Conservation (phyloP, 805 yeast genomes). For the Candida palmyrensis region DNA sequence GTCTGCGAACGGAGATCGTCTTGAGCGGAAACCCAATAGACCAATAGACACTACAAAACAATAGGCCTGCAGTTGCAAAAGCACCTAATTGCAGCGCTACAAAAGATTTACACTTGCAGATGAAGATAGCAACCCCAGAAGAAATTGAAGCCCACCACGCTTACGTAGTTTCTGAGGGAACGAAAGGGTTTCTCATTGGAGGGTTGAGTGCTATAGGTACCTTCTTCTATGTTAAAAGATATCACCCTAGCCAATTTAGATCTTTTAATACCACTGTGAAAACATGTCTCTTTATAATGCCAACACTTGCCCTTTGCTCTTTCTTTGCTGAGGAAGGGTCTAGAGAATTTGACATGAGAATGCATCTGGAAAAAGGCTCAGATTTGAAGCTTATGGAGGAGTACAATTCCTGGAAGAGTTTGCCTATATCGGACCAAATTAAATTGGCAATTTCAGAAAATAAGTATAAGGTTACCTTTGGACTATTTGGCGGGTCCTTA, state of each 20-base stretch:
- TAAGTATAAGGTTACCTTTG: constrained; percentile 31
- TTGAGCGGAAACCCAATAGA: too few relatives aligned
- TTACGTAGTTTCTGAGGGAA: constrained; percentile 30
- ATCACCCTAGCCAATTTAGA: constrained; percentile 28
- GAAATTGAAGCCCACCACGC: constrained; percentile 37
- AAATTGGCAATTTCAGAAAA: constrained; percentile 22
- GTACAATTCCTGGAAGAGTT: constrained; percentile 28
- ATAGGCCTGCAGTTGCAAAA: too few relatives aligned
- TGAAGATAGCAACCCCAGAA: constrained; percentile 7
- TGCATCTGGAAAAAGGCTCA: constrained; percentile 27
- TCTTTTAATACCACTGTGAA: constrained; percentile 35
- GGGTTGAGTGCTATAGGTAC: constrained; percentile 31
- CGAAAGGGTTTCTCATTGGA: constrained; percentile 29
- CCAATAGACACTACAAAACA: too few relatives aligned
- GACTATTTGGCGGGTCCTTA: constrained; percentile 36
- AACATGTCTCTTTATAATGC: constrained; percentile 33
- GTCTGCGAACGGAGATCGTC: too few relatives aligned
- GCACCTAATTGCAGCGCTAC: neutral
- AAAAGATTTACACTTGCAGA: too few relatives aligned
- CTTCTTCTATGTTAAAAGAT: constrained; percentile 25
- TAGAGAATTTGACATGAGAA: constrained; percentile 34
- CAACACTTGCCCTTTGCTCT: constrained; percentile 32
- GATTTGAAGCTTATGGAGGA: constrained; percentile 28
- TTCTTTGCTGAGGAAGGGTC: constrained; percentile 43
- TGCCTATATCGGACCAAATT: constrained; percentile 25